Evolutionary conservation across 1,284 basidiomycete species (phyloP).

Genomic region (Tylopilus sp.): DNA sequence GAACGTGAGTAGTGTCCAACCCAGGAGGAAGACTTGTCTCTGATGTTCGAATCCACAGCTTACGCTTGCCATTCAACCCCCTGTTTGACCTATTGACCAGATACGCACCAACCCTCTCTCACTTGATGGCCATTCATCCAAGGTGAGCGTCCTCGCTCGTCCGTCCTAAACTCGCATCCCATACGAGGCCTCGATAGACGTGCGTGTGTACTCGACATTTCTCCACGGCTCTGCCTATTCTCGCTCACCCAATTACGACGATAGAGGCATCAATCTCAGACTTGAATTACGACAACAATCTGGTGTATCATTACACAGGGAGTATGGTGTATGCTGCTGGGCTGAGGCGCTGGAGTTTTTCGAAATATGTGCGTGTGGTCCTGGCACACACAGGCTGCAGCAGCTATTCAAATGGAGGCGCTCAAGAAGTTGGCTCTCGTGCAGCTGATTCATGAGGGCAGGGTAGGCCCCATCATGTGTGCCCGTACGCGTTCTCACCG

Average conservation of each 20-base stretch:
- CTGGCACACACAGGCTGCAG: constrained; percentile 56
- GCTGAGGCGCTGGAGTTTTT: constrained; percentile 65
- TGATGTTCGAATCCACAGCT: constrained; percentile 32
- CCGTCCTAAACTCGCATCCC: too few relatives aligned
- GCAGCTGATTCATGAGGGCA: constrained; percentile 69
- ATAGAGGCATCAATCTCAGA: too few relatives aligned
- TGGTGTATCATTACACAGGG: too few relatives aligned
- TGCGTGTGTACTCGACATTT: constrained; percentile 50
- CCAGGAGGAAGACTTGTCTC: background rate
- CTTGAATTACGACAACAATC: too few relatives aligned
- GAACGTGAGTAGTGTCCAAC: constrained; percentile 37
- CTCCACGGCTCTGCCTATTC: constrained; percentile 44
- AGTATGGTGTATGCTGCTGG: constrained; percentile 61
- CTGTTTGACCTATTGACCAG: constrained; percentile 55
- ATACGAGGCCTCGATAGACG: constrained; percentile 18
- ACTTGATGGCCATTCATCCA: too few relatives aligned
- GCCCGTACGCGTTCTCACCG: background rate
- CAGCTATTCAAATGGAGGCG: too few relatives aligned
- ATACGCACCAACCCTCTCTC: too few relatives aligned
- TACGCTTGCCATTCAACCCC: constrained; percentile 50
- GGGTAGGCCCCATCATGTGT: constrained; percentile 37
- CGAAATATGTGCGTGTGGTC: constrained; percentile 71
- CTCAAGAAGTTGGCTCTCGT: constrained; percentile 78
- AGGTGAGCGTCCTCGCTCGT: too few relatives aligned
- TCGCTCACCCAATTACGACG: too few relatives aligned